These are phyloP conservation scores for Hymenoscyphus fructigenus DNA, from an alignment of 2,329 filamentous ascomycete species.

Conservation along the genomic window DNA sequence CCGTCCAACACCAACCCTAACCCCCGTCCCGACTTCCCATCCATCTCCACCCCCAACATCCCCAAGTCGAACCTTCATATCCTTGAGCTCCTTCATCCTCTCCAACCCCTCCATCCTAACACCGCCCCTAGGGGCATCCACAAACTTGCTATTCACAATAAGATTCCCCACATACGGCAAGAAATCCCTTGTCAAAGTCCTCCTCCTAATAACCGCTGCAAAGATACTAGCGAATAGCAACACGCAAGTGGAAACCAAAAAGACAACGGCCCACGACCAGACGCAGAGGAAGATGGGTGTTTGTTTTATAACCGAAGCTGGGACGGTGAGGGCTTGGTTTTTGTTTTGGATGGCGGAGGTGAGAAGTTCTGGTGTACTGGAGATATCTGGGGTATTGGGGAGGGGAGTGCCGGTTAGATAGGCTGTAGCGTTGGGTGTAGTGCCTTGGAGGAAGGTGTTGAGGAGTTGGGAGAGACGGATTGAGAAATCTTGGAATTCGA, in stretches of 20 bases:
- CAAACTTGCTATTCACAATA: slow-evolving; percentile 16
- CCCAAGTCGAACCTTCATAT: slow-evolving; percentile 23
- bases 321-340: slow-evolving; percentile 16
- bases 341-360: slow-evolving; percentile 8
- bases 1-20: slow-evolving; percentile 21
- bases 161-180: slow-evolving; percentile 21
- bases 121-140: slow-evolving; percentile 20
- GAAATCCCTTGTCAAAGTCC: slow-evolving; percentile 17
- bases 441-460: slow-evolving; percentile 23
- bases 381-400: neutral
- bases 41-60: slow-evolving; percentile 24
- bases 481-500: slow-evolving; percentile 23
- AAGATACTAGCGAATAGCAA: slow-evolving; percentile 21
- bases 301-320: slow-evolving; percentile 6
- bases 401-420: slow-evolving; percentile 15
- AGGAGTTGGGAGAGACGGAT: slow-evolving; percentile 20
- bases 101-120: slow-evolving; percentile 16
- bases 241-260: slow-evolving; percentile 17
- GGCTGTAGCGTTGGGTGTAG: slow-evolving; percentile 13
- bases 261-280: slow-evolving; percentile 19
- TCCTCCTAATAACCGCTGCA: slow-evolving; percentile 13
- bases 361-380: slow-evolving; percentile 7
- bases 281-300: slow-evolving; percentile 8
- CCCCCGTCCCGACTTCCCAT: slow-evolving; percentile 25
- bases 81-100: slow-evolving; percentile 15